Evolutionary conservation across 306 rosid species (phyloP).

Genomic region (Vachellia collinsii): DNA sequence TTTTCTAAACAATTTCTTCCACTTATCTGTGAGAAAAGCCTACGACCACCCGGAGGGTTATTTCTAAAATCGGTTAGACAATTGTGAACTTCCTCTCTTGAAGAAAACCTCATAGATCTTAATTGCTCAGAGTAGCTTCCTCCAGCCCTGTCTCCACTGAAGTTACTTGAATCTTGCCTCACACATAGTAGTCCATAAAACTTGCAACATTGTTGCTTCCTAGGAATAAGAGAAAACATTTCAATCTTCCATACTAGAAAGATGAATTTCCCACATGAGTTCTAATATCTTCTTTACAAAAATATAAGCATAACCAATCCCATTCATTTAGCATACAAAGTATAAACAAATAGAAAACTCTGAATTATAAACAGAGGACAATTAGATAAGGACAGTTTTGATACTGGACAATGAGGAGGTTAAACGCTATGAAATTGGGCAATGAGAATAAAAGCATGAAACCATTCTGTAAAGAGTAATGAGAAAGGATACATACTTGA

Average conservation of each 20-base stretch:
- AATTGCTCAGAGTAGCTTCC: background rate
- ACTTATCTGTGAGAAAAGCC: constrained; percentile 19
- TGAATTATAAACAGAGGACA: background rate
- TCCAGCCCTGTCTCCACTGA: constrained; percentile 3
- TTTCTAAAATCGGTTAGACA: background rate
- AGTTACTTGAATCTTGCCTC: background rate
- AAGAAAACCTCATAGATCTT: background rate
- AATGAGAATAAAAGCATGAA: background rate
- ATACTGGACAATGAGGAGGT: background rate
- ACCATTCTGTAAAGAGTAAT: background rate
- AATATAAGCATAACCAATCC: background rate
- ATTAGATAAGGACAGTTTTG: background rate
- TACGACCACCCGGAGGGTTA: background rate
- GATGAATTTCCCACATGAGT: background rate
- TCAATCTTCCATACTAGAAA: background rate
- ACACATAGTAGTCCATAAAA: background rate
- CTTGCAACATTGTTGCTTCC: constrained; percentile 23
- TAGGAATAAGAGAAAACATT: background rate
- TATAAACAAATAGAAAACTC: background rate
- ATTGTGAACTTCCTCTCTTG: background rate
- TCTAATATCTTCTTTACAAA: no score
- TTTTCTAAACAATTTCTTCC: background rate
- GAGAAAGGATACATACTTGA: constrained; percentile 16
- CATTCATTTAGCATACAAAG: background rate
- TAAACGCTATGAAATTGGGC: background rate